Evolutionary conservation across 176 grass and related monocot genomes (phyloP), one percentile per base, ranked within the genome.

Genomic region (Tuctoria greenei): DNA sequence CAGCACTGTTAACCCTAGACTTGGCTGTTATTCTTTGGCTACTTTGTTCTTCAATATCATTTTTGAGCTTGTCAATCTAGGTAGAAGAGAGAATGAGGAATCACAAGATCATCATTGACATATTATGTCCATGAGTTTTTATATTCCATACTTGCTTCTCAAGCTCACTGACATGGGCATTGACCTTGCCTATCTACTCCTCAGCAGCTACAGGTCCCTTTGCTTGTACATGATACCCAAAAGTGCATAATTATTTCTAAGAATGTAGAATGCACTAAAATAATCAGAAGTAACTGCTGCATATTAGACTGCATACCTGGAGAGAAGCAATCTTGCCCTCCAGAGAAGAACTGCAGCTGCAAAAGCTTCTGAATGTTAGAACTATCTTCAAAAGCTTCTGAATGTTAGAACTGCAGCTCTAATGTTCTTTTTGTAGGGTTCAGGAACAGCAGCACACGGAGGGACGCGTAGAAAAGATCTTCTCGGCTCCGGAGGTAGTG

Each of bases 251-350:
- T 54, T 43, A 67, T 44, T 51, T 56, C 13, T 16, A 31, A 31
- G 31, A 31, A 31, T 31, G 31, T 31, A 69, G 31, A 43, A 40
- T 45, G 12, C 21, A 49, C 18, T 17, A 44, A 7, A 20, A 25
- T 65, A 17, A 18, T 72, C 17, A 14, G 11, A 39, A 64, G 7
- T 63, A 38, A 45, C 14, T 15, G 37, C 4, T 28, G 31, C 27
- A 61, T 31, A 75, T 45, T 26, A 81, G 35, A 31, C 24, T 3
- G 4, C 26, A 66, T 59, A 90, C 91, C 85, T 95, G 87, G 56
- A 99, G 82, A 8, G 73, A 83, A 76, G 69, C 77, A 77, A 95
- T 88, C 56, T 99, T 80, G 11, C 60, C 56, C 82, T 90, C 85
- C 65, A 99, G 75, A 69, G 83, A 85, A 67, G 77, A n/a, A n/a